Base-by-base conservation (phyloP, 305 asterid species). In the Coffea humblotiana region DNA sequence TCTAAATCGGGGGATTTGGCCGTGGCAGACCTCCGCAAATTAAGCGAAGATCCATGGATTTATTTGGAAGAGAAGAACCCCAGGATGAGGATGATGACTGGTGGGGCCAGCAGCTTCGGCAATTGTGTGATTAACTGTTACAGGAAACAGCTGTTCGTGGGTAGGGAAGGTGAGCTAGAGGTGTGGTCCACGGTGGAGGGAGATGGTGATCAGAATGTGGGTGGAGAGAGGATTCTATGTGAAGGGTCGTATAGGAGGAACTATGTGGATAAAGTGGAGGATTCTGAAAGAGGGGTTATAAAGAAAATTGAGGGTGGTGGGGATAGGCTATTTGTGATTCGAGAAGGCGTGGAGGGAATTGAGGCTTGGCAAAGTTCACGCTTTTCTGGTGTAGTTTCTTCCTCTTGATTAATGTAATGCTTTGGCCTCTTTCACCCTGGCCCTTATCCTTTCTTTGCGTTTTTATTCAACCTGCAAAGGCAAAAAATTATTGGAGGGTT, bases 1-100 rank as follows among this genome's bases (percentile, higher is more conserved):
- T 95, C 99, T 6, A 94, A 90, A 74, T 95, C 99, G 0, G 99
- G 98, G 2, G 99, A 95, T 83, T 85, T 94, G 80, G 99, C 94
- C 3, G 86, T 90, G 84, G 97, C 98, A 37, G 98, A 95, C 80
- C 77, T 95, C 71, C 88, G 97, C 15, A 94, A 87, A 73, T 74
- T 95, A 67, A 90, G 83, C 21, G 97, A 94, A 6, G 99, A 95
- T 87, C 99, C 98, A 0, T 95, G 99, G 98, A 78, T 92, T 12
- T 95, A 95, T 87, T 79, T 95, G 89, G 92, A 85, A 70, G 98
- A 95, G 88, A 91, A 88, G 79, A 94, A 95, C 73, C 98, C 95
- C 7, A 92, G 99, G 61, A 81, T 92, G 98, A 90, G 94, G 74
- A 82, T 84, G 79, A 83, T 81, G 40, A 91, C 85, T 68, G 88